Evolutionary conservation across 306 rosid species (phyloP).

Genomic region (Cucurbita moschata): DNA sequence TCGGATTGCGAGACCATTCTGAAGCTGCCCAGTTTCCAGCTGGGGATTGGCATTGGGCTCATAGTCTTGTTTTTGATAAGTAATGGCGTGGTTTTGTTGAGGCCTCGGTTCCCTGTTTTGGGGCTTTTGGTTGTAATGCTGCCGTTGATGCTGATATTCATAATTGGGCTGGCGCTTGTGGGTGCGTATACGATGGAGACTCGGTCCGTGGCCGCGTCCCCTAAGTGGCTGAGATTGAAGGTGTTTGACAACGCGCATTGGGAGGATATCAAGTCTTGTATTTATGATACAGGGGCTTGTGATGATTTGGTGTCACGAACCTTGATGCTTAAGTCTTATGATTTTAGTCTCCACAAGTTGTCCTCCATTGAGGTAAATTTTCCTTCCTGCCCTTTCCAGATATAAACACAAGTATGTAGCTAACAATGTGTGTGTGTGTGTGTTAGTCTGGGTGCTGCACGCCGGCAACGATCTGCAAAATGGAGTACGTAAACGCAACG

Average conservation of each 20-base stretch:
- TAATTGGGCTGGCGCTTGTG: slow-evolving; percentile 12
- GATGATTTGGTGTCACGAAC: slow-evolving; percentile 8
- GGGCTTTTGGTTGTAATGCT: slow-evolving; percentile 12
- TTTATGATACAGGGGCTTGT: slow-evolving; percentile 11
- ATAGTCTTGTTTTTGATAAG: slow-evolving; percentile 9
- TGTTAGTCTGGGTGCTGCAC: slow-evolving; percentile 20
- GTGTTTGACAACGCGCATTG: neutral
- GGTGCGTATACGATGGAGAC: slow-evolving; percentile 14
- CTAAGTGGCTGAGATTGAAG: slow-evolving; percentile 16
- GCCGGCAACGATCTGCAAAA: slow-evolving; percentile 13
- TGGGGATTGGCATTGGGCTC: slow-evolving; percentile 3
- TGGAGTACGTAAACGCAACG: slow-evolving; percentile 22
- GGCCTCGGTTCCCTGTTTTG: slow-evolving; percentile 8
- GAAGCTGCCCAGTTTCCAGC: neutral
- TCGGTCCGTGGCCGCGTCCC: slow-evolving; percentile 12
- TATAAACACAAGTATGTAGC: too few species aligned
- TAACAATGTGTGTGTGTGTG: neutral
- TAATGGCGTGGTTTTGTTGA: neutral
- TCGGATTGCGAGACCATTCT: slow-evolving; percentile 15
- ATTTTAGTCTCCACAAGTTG: slow-evolving; percentile 1
- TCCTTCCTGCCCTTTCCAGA: too few species aligned
- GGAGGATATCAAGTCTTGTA: slow-evolving; percentile 13
- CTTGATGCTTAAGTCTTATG: slow-evolving; percentile 6
- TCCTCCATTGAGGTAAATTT: slow-evolving; percentile 14
- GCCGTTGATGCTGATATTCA: slow-evolving; percentile 10